phyloP scores from a whole-genome alignment of 768 basidiomycete genomes.

The Cubamyces sp. region DNA sequence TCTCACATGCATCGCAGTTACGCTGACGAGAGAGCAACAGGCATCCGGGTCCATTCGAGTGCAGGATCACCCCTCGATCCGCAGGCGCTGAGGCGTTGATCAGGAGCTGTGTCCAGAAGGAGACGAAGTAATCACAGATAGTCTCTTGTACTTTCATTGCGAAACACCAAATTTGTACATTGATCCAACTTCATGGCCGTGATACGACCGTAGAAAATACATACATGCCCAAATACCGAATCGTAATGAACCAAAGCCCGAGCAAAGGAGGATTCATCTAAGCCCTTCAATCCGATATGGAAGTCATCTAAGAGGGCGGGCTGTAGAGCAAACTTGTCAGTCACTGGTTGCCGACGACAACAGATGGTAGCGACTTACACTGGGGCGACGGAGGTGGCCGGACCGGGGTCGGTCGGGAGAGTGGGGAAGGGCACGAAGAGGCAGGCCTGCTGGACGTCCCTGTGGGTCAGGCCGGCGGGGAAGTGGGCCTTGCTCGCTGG shows the following conservation, averaged over 20 bases:
- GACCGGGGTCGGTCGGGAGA: slow-evolving; percentile 34
- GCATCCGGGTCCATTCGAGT: neutral
- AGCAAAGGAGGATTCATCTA: too few species aligned
- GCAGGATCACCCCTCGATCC: slow-evolving; percentile 6
- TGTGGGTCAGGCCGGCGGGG: slow-evolving; percentile 15
- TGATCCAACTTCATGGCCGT: too few species aligned
- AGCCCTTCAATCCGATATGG: too few species aligned
- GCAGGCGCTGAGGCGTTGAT: neutral
- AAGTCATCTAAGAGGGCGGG: slow-evolving; percentile 8
- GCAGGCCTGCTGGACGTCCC: slow-evolving; percentile 20
- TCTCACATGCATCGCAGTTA: neutral
- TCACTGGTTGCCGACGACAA: too few species aligned
- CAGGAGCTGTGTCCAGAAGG: neutral
- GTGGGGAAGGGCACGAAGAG: slow-evolving; percentile 23
- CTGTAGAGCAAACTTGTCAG: neutral
- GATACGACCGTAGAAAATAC: too few species aligned
- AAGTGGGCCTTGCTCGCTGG: slow-evolving; percentile 17
- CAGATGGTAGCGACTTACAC: slow-evolving; percentile 30
- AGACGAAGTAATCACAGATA: neutral
- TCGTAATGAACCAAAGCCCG: too few species aligned
- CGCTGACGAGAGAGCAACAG: neutral
- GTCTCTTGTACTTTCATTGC: too few species aligned
- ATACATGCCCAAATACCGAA: too few species aligned
- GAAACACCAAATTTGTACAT: too few species aligned
- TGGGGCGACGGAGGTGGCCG: slow-evolving; percentile 36